phyloP scores from a whole-genome alignment of 176 grass and related monocot species.

The Carex pumila region DNA sequence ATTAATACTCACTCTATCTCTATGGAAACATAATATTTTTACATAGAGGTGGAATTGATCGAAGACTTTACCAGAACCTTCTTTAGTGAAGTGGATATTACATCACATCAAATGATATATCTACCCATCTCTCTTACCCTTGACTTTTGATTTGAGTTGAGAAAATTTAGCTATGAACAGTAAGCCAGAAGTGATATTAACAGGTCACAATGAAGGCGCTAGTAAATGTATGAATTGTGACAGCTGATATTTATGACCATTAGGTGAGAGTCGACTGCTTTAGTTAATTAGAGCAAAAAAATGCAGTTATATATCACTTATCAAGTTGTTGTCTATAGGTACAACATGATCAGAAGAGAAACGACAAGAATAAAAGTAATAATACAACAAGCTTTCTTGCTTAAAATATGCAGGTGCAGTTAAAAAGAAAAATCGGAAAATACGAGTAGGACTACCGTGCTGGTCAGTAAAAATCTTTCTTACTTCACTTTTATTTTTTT shows the following conservation, averaged over 20 bases:
- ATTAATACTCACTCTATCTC: neutral
- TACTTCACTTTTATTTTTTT: no score
- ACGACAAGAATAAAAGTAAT: neutral
- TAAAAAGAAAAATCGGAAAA: neutral
- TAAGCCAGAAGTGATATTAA: neutral
- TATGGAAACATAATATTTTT: no score
- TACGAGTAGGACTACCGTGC: neutral
- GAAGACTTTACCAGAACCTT: neutral
- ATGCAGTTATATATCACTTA: neutral
- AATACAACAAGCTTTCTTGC: neutral
- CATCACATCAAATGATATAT: neutral
- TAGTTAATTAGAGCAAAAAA: neutral
- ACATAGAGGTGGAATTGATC: neutral
- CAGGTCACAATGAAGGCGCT: neutral
- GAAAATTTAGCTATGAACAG: neutral
- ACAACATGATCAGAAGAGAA: neutral
- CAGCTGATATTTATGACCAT: conserved; percentile 17
- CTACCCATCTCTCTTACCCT: neutral
- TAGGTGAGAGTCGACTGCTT: neutral
- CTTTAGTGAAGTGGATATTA: neutral
- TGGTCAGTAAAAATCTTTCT: no score
- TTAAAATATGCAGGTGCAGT: neutral
- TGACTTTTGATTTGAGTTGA: neutral
- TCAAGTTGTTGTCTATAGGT: neutral
- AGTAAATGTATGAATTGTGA: conserved; percentile 4